A percentile compares a stretch with the other conserved stretches of the same genome.
phyloP scores from a whole-genome alignment of 1,284 basidiomycete genomes.

The Cutaneotrichosporon sp. region DNA sequence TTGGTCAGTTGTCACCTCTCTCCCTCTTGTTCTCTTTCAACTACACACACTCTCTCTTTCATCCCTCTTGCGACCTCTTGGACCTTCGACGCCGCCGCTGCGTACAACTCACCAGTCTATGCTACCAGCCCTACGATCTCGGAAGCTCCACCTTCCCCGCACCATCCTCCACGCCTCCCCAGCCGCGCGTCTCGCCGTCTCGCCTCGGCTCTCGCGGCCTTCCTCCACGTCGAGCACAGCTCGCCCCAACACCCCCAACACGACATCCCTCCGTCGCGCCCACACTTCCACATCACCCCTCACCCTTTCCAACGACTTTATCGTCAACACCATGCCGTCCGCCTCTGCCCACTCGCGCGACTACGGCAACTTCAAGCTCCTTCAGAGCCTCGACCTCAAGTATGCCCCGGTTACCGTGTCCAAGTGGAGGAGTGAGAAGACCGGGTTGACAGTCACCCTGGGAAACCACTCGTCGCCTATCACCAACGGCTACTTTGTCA shows the following conservation, averaged over 20 bases:
- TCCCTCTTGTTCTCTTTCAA: no score
- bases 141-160: not conserved
- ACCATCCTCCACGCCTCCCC: not conserved
- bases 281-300: not conserved
- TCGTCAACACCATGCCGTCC: slow-evolving; percentile 11
- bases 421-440: slow-evolving; percentile 54
- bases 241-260: not conserved
- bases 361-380: slow-evolving; percentile 49
- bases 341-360: slow-evolving; percentile 25
- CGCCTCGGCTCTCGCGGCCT: not conserved
- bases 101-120: not conserved
- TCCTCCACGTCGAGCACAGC: not conserved
- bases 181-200: not conserved
- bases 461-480: slow-evolving; percentile 67
- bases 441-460: slow-evolving; percentile 56
- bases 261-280: not conserved
- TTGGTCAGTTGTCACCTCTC: no score
- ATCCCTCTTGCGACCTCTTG: slow-evolving; percentile 1
- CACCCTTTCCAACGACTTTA: not conserved
- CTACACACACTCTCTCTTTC: not conserved
- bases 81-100: not conserved
- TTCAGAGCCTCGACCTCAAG: slow-evolving; percentile 47
- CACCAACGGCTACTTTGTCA: slow-evolving; percentile 91
- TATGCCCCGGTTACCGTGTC: slow-evolving; percentile 51
- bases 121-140: slow-evolving; percentile 3